Evolutionary conservation across 1,139 yeast genomes (phyloP), one percentile per base, ranked within the genome.

Genomic region (Maudiozyma humilis): DNA sequence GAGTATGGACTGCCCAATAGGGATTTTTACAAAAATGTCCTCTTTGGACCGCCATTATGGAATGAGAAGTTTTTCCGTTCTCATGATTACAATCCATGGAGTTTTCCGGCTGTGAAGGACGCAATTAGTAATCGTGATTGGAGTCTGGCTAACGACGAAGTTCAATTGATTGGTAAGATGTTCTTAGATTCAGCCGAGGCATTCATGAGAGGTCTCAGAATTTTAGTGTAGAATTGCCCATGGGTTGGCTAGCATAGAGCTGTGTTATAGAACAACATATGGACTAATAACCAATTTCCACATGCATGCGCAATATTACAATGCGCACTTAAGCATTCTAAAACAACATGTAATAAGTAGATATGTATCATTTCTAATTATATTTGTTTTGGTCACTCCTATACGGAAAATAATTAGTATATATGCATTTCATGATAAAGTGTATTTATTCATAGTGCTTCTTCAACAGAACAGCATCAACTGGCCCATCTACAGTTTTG

Each of bases 51-150:
- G 5, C 79, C 86, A 41, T 60, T 71, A 43, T 68, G 73, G 61
- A 78, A 79, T 2, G 70, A 70, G 18, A 59, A 55, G 8, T 59
- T 55, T 2, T 63, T 79, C 2, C 69, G 69, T 16, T 59, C 55
- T 8, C 59, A 54, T 2, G 64, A 62, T 35, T 72, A 67, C 50
- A 70, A 73, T 44, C 79, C 85, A 75, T 78, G 81, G 62, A 72
- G 86, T 2, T 85, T 84, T 56, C 96, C 97, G 0, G 73, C 75
- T 3, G 69, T 87, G 2, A 72, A 94, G 50, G 94, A 87, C 56
- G 78, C 52, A 2, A 46, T 47, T 1, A 40, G 41, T 40, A 40
- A 40, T 71, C 66, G 68, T 3, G 75, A 77, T 49, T 73, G 75
- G 71, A 68, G 59, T 0, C 60, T 57, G 31, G 87, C 84, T 1